Evolutionary conservation across 2,329 filamentous ascomycete species (phyloP).

Genomic region (Pseudogymnoascus sp.): DNA sequence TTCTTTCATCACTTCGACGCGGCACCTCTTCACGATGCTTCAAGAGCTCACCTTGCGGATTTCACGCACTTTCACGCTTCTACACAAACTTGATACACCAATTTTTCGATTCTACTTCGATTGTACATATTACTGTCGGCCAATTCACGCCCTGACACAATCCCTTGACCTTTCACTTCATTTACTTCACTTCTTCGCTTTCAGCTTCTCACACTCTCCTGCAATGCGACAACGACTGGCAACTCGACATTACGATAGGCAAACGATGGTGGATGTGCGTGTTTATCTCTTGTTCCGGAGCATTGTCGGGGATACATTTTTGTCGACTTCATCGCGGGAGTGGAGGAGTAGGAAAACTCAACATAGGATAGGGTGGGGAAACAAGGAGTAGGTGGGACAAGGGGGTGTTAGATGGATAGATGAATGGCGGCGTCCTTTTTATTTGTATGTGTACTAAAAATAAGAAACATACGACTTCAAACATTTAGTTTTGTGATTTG

Average conservation of each 20-base stretch:
- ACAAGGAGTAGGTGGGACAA: background rate
- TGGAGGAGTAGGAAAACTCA: background rate
- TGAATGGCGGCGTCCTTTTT: background rate
- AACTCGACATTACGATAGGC: background rate
- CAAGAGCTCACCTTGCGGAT: background rate
- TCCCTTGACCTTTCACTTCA: background rate
- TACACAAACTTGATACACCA: background rate
- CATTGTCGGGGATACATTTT: background rate
- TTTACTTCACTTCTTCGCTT: background rate
- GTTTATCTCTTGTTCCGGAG: background rate
- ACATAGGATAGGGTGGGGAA: background rate
- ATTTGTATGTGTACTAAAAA: background rate
- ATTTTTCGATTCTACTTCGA: background rate
- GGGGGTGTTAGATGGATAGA: background rate
- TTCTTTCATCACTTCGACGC: background rate
- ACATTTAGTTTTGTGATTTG: background rate
- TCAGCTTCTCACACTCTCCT: background rate
- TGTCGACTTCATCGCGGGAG: background rate
- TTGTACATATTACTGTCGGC: conserved; percentile 6
- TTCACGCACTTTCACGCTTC: background rate
- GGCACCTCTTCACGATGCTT: background rate
- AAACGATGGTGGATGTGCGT: background rate
- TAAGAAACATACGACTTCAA: background rate
- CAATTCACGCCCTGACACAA: background rate
- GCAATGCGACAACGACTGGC: background rate